A percentile compares a stretch with the other conserved stretches of the same genome.
These are phyloP conservation scores for Candida sp. DNA, from an alignment of 1,139 yeast genomes.

Conservation along the genomic window DNA sequence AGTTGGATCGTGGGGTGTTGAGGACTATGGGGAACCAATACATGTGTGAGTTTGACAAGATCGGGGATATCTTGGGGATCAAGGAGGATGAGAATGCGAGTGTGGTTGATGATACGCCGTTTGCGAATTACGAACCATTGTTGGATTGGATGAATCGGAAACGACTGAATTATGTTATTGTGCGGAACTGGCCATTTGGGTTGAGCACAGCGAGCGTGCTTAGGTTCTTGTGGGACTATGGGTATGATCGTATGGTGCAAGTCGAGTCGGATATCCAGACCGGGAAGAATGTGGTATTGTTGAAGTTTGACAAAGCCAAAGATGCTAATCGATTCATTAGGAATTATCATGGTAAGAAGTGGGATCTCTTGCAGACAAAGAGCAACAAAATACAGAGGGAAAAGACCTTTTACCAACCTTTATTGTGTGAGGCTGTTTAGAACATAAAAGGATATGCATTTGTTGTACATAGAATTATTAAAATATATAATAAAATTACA, in stretches of 20 bases:
- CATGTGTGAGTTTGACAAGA: conserved; percentile 1
- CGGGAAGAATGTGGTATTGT: conserved; percentile 34
- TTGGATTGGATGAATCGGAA: not conserved
- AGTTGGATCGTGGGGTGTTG: conserved; percentile 22
- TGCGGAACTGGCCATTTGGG: conserved; percentile 46
- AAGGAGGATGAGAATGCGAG: conserved; percentile 6
- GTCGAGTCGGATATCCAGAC: conserved; percentile 29
- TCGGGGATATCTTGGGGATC: not conserved
- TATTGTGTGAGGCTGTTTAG: conserved; percentile 41
- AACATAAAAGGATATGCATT: not conserved
- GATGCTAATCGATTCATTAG: conserved; percentile 60
- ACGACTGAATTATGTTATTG: conserved; percentile 28
- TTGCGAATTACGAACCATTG: not conserved
- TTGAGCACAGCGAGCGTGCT: conserved; percentile 34
- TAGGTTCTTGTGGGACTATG: conserved; percentile 45
- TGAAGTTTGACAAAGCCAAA: conserved; percentile 50
- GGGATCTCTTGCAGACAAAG: conserved; percentile 34
- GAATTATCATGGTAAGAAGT: conserved; percentile 54
- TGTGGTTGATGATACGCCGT: not conserved
- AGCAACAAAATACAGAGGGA: conserved; percentile 9
- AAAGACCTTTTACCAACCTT: conserved; percentile 38
- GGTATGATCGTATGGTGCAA: conserved; percentile 26
- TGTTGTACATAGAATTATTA: not conserved
- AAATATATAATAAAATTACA: not conserved
- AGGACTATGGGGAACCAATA: conserved; percentile 21